Evolutionary conservation across 108 stramenopile species (phyloP), one percentile per base, ranked within the genome.

Genomic region (Cyclostephanos tholiformis): DNA sequence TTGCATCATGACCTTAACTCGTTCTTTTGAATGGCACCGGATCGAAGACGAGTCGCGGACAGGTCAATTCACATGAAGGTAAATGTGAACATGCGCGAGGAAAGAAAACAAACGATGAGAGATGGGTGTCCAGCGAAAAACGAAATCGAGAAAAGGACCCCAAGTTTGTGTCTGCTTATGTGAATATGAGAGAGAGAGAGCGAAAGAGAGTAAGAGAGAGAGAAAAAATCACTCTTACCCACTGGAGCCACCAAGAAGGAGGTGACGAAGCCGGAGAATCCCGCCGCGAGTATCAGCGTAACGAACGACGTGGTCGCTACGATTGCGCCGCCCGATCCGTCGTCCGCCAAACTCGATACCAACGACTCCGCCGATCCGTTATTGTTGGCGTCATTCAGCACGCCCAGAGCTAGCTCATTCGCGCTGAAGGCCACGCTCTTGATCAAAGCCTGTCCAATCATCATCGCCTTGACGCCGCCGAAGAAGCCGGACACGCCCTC

Each of bases 1-100:
- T 66, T 85, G 81, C 81, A 85, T 77, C 75, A 85, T 77, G 23
- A 85, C 67, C 60, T 85, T 85, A 52, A 85, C 65, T 44, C 84
- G 55, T 65, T 85, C 84, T 79, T n/a, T n/a, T n/a, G n/a, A n/a
- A n/a, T n/a, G n/a, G n/a, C n/a, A n/a, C n/a, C n/a, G n/a, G n/a
- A n/a, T n/a, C n/a, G 17, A 50, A 4, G 20, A 50, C 10, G 19
- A 50, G 4, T 20, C 23, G 22, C 26, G 16, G 8, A 55, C 22
- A 26, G 23, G 26, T 22, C 50, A 20, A 55, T 10, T 6, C 6
- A 9, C 29, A 7, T 19, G 16, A 53, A 0, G 26, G 1, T 27
- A 26, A 67, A 32, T 30, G 27, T 53, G 36, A 22, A 32, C 6
- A 19, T 41, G 49, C 30, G 12, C 27, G 39, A 23, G 46, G 0